Evolutionary conservation across 306 rosid species (phyloP).

Genomic region (Quercus cerris): DNA sequence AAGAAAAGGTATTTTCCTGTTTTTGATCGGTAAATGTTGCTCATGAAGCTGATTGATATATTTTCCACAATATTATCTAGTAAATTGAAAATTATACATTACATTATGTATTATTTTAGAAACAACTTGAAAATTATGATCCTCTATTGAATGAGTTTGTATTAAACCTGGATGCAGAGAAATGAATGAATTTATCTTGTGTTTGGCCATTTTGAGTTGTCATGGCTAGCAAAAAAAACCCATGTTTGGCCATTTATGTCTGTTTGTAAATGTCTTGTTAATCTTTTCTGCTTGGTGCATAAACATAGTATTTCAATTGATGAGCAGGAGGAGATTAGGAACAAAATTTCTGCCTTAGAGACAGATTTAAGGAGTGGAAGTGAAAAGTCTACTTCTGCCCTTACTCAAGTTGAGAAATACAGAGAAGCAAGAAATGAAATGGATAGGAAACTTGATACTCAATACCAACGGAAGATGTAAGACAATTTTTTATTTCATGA

Average conservation of each 20-base stretch:
- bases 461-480: conserved; percentile 81
- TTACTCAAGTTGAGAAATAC: conserved; percentile 59
- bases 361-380: conserved; percentile 48
- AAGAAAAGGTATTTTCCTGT: conserved; percentile 48
- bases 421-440: conserved; percentile 72
- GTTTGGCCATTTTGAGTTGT: not conserved
- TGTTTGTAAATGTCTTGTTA: not conserved
- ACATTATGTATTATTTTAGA: not conserved
- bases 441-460: conserved; percentile 75
- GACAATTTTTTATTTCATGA: conserved; percentile 16
- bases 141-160: not conserved
- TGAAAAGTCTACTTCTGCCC: conserved; percentile 52
- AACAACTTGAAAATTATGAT: not conserved
- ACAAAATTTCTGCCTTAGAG: conserved; percentile 59
- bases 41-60: not conserved
- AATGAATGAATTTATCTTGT: not conserved
- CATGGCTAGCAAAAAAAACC: not conserved
- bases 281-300: not conserved
- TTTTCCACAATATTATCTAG: conserved; percentile 12
- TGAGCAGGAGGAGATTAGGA: conserved; percentile 77
- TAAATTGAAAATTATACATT: not conserved
- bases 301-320: not conserved
- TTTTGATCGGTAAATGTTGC: not conserved
- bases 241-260: not conserved
- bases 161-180: not conserved